A percentile compares a stretch with the other conserved stretches of the same genome.
Evolutionary conservation across 2,329 filamentous ascomycete genomes (phyloP).

Genomic region (Venturia asperata): DNA sequence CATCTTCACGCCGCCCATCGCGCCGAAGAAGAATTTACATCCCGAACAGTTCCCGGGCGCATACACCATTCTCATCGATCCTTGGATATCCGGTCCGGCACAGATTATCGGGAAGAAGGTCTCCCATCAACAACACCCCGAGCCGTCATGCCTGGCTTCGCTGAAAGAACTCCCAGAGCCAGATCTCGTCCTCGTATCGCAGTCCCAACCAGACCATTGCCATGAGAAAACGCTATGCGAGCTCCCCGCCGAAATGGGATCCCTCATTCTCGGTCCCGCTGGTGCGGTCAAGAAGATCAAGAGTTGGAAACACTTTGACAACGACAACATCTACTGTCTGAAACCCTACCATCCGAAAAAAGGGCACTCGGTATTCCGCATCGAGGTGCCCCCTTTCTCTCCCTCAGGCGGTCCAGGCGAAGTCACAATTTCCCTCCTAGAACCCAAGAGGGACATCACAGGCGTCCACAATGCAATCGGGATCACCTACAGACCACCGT

Average conservation of each 20-base stretch:
- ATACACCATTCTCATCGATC: conserved; percentile 65
- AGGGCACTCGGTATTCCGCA: conserved; percentile 36
- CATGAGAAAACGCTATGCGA: conserved; percentile 62
- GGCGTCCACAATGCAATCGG: conserved; percentile 58
- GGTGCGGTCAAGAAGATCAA: conserved; percentile 57
- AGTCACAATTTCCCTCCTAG: conserved; percentile 62
- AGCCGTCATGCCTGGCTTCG: conserved; percentile 48
- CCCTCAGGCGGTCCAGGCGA: conserved; percentile 53
- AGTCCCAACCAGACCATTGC: conserved; percentile 62
- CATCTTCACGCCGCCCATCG: conserved; percentile 51
- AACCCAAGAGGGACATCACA: conserved; percentile 53
- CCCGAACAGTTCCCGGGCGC: conserved; percentile 39
- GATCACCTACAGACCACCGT: conserved; percentile 62
- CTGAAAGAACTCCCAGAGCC: conserved; percentile 47
- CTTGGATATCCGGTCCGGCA: conserved; percentile 58
- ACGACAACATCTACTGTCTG: conserved; percentile 38
- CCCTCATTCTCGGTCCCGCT: conserved; percentile 60
- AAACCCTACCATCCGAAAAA: conserved; percentile 37
- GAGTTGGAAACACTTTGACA: conserved; percentile 61
- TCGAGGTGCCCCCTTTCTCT: conserved; percentile 47
- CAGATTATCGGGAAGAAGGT: conserved; percentile 55
- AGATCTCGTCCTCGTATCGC: conserved; percentile 53
- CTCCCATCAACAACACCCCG: conserved; percentile 31
- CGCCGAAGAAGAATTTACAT: conserved; percentile 26
- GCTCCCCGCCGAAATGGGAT: conserved; percentile 48